Evolutionary conservation across 306 rosid species (phyloP).

Genomic region (Inga oerstediana): DNA sequence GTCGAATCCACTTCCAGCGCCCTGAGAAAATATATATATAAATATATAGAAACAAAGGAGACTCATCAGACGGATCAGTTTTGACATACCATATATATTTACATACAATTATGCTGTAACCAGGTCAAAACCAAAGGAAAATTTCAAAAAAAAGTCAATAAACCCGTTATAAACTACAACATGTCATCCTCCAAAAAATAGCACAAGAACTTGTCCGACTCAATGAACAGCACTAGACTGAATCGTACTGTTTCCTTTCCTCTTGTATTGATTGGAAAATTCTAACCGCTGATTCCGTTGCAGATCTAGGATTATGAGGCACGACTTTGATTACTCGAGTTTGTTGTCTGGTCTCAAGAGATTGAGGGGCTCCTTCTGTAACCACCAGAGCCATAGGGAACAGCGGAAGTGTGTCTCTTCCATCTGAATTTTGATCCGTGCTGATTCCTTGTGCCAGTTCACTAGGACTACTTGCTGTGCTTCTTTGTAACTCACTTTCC

Average conservation of each 20-base stretch:
- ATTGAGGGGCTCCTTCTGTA: constrained; percentile 53
- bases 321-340: constrained; percentile 81
- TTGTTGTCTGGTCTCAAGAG: constrained; percentile 46
- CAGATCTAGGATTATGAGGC: constrained; percentile 82
- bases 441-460: constrained; percentile 44
- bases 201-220: constrained; percentile 6
- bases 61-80: constrained; percentile 41
- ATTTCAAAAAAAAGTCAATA: constrained; percentile 7
- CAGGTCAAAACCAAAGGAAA: constrained; percentile 35
- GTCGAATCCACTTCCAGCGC: constrained; percentile 18
- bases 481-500: constrained; percentile 66
- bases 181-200: constrained; percentile 14
- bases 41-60: neutral
- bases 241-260: constrained; percentile 73
- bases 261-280: constrained; percentile 91
- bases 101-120: constrained; percentile 35
- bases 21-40: neutral
- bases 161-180: constrained; percentile 27
- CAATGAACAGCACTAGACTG: constrained; percentile 28
- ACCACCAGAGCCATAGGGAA: constrained; percentile 48
- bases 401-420: constrained; percentile 57
- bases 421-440: constrained; percentile 41
- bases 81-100: constrained; percentile 39
- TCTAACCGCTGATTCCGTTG: constrained; percentile 92
- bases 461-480: constrained; percentile 68